phyloP scores from a whole-genome alignment of 192 early-diverging fungal species.

The Backusella morwellensis region DNA sequence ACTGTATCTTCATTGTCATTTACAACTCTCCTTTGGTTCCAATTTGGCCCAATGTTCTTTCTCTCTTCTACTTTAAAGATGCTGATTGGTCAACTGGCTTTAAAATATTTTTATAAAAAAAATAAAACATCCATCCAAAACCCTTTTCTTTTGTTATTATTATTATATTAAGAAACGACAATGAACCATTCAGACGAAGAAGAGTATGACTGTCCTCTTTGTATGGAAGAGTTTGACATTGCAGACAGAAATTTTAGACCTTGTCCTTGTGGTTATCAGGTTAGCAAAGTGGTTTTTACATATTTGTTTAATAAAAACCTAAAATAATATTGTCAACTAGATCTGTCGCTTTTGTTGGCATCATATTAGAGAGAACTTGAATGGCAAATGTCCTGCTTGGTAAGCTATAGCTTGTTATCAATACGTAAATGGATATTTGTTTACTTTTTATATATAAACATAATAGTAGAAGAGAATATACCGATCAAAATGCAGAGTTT shows the following conservation, averaged over 20 bases:
- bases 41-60: too few species aligned
- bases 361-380: slow-evolving; percentile 91
- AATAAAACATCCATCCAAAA: neutral
- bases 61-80: too few species aligned
- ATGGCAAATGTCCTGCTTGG: slow-evolving; percentile 93
- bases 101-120: neutral
- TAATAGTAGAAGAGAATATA: slow-evolving; percentile 76
- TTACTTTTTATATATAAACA: neutral
- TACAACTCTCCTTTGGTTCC: too few species aligned
- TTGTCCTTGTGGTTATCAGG: slow-evolving; percentile 98
- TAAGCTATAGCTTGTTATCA: neutral
- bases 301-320: neutral
- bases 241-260: slow-evolving; percentile 96
- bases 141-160: neutral
- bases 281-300: slow-evolving; percentile 23
- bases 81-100: neutral
- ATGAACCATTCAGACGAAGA: slow-evolving; percentile 51
- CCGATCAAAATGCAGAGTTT: slow-evolving; percentile 87
- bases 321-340: slow-evolving; percentile 41
- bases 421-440: neutral
- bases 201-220: slow-evolving; percentile 97
- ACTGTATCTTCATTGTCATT: too few species aligned
- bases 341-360: slow-evolving; percentile 99
- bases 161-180: neutral
- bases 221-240: slow-evolving; percentile 98